A percentile compares a stretch with the other conserved stretches of the same genome.
phyloP scores from a whole-genome alignment of 306 rosid genomes.

The Rosa persica region DNA sequence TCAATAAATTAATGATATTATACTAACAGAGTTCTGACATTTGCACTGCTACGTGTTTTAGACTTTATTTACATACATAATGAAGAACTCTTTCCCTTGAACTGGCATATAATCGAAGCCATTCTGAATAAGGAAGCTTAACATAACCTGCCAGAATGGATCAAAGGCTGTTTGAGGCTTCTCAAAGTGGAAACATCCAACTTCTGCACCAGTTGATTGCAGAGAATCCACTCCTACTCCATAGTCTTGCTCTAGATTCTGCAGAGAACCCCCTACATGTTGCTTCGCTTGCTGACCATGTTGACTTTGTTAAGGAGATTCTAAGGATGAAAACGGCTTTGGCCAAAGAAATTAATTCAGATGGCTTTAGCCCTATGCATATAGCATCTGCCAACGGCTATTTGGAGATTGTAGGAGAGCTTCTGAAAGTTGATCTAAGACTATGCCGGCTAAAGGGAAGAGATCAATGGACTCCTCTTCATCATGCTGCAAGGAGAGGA shows the following conservation, averaged over 20 bases:
- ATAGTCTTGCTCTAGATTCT: not conserved
- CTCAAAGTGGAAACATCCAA: constrained; percentile 12
- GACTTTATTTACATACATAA: not conserved
- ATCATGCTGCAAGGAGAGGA: constrained; percentile 35
- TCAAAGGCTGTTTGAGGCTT: constrained; percentile 14
- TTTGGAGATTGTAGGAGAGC: constrained; percentile 32
- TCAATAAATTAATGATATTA: not conserved
- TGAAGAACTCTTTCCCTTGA: not conserved
- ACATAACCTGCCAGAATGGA: constrained; percentile 1
- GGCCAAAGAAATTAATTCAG: constrained; percentile 20
- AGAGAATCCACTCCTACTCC: constrained; percentile 16
- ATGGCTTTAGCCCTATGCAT: constrained; percentile 32
- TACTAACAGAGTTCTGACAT: not conserved
- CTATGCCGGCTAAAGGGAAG: constrained; percentile 31
- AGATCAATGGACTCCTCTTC: constrained; percentile 36
- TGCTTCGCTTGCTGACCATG: constrained; percentile 12
- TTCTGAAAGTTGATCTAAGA: constrained; percentile 22
- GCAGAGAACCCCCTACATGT: constrained; percentile 20
- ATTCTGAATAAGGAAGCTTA: not conserved
- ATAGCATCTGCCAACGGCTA: constrained; percentile 33
- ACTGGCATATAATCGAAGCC: not conserved
- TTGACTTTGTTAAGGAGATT: constrained; percentile 22
- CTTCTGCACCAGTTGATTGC: constrained; percentile 15
- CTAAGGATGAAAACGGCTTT: constrained; percentile 22
- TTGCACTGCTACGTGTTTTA: not conserved